phyloP scores from a whole-genome alignment of 768 basidiomycete species.

The Boletus tomentosulus region DNA sequence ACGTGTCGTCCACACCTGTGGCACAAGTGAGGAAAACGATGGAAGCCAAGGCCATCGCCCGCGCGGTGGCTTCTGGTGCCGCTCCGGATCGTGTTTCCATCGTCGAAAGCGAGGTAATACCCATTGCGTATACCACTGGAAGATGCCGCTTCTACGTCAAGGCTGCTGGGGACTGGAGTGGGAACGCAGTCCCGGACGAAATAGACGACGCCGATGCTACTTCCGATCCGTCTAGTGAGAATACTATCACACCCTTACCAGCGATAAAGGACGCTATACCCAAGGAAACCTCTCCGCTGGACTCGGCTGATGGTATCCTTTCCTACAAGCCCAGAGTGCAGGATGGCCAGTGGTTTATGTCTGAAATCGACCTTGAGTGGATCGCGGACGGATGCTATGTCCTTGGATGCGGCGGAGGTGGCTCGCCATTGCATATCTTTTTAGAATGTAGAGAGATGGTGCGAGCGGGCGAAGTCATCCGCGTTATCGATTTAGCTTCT shows the following conservation, averaged over 20 bases:
- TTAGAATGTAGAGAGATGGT: conserved; percentile 50
- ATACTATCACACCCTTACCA: not conserved
- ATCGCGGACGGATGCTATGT: conserved; percentile 62
- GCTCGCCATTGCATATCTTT: conserved; percentile 50
- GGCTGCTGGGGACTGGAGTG: conserved; percentile 52
- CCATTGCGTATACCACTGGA: conserved; percentile 34
- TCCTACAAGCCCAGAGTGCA: conserved; percentile 38
- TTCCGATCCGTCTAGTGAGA: conserved; percentile 2
- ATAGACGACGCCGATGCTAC: conserved; percentile 12
- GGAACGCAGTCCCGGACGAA: conserved; percentile 19
- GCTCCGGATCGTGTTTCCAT: conserved; percentile 41
- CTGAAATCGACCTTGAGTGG: conserved; percentile 50
- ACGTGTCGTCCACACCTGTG: conserved; percentile 33
- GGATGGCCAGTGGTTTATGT: conserved; percentile 41
- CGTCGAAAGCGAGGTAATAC: conserved; percentile 53
- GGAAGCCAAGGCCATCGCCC: conserved; percentile 37
- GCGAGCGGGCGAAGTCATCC: conserved; percentile 43
- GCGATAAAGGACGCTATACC: conserved; percentile 4
- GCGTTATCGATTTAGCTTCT: conserved; percentile 42
- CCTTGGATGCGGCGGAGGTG: conserved; percentile 62
- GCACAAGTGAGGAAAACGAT: conserved; percentile 32
- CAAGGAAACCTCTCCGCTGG: conserved; percentile 13
- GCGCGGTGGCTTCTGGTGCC: conserved; percentile 45
- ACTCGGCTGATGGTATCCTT: conserved; percentile 24
- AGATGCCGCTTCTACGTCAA: conserved; percentile 49